Percentiles rank a stretch among this genome's conserved stretches.
Evolutionary conservation across 768 basidiomycete species (phyloP).

Genomic region (Mycena vulgaris): DNA sequence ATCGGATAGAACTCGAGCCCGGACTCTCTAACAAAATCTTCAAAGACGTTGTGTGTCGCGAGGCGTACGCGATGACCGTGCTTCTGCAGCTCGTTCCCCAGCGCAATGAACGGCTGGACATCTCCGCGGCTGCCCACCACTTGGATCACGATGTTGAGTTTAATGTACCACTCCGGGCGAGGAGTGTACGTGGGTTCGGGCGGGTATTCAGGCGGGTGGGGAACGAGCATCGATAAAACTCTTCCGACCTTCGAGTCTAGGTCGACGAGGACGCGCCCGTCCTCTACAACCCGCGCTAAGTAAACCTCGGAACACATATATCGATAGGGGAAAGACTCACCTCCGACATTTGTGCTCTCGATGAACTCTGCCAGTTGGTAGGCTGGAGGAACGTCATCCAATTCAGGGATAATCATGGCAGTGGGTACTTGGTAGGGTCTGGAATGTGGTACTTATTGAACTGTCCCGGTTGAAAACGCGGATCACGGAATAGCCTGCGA

Average conservation of each 20-base stretch:
- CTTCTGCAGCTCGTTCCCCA: slow-evolving; percentile 53
- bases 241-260: slow-evolving; percentile 30
- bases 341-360: too few relatives aligned
- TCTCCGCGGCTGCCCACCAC: slow-evolving; percentile 51
- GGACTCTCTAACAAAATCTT: slow-evolving; percentile 53
- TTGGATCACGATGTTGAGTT: slow-evolving; percentile 39
- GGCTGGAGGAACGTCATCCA: too few relatives aligned
- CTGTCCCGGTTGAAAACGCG: too few relatives aligned
- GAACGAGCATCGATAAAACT: slow-evolving; percentile 25
- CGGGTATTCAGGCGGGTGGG: too few relatives aligned
- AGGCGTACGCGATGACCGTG: slow-evolving; percentile 61
- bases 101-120: slow-evolving; percentile 63
- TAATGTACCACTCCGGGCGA: slow-evolving; percentile 23
- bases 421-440: too few relatives aligned
- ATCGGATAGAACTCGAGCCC: slow-evolving; percentile 61
- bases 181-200: slow-evolving; percentile 16
- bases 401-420: too few relatives aligned
- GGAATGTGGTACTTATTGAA: too few relatives aligned
- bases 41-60: slow-evolving; percentile 61
- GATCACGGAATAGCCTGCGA: too few relatives aligned
- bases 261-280: slow-evolving; percentile 31
- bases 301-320: too few relatives aligned
- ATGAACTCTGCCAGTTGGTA: too few relatives aligned
- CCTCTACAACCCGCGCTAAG: too few relatives aligned
- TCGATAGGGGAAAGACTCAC: too few relatives aligned